These are phyloP conservation scores for Cornus controversa DNA, from an alignment of 148 eudicot genomes.

Conservation along the genomic window DNA sequence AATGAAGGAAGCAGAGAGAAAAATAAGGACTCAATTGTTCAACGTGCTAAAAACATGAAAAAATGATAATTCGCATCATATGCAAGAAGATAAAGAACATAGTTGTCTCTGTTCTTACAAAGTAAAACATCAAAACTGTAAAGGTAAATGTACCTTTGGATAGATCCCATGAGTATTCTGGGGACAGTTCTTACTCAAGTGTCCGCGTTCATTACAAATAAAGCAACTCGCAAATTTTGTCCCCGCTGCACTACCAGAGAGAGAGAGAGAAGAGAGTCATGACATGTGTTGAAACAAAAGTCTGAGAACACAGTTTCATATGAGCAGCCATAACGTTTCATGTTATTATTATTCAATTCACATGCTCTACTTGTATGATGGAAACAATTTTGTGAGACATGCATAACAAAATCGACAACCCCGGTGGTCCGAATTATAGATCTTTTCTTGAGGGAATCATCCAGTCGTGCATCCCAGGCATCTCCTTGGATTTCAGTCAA, in stretches of 20 bases:
- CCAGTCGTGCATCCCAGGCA: no score
- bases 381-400: no score
- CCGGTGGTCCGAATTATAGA: no score
- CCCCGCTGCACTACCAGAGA: conserved; percentile 58
- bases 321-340: background rate
- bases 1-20: background rate
- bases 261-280: background rate
- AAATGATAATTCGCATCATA: background rate
- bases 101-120: background rate
- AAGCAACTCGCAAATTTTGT: conserved; percentile 91
- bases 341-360: no score
- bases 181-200: conserved; percentile 92
- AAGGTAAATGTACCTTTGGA: conserved; percentile 65
- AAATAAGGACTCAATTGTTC: background rate
- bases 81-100: background rate
- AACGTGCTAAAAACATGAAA: background rate
- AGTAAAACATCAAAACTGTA: background rate
- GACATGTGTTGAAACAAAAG: background rate
- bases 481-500: no score
- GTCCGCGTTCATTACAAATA: conserved; percentile 90
- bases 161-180: conserved; percentile 89
- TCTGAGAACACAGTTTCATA: background rate
- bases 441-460: no score
- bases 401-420: no score
- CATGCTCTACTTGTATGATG: no score